Percentiles rank a stretch among this genome's conserved stretches.
Evolutionary conservation across 2,329 filamentous ascomycete species (phyloP).

Genomic region (Penicillium sp.): DNA sequence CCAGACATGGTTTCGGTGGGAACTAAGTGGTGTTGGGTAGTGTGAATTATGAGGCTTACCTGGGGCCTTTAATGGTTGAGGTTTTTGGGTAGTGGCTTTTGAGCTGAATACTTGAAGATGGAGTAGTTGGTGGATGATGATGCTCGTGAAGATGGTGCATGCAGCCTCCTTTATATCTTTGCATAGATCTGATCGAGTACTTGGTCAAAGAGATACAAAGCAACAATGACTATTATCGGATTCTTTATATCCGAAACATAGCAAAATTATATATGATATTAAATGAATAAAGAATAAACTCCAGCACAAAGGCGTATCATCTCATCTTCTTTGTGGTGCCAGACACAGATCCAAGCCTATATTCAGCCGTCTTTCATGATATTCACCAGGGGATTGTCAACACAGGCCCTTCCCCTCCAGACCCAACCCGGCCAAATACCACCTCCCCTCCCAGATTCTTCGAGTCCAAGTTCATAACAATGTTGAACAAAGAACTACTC

Average conservation of each 20-base stretch:
- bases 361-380: background rate
- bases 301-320: background rate
- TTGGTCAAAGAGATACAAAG: background rate
- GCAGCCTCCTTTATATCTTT: background rate
- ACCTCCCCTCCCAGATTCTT: slow-evolving; percentile 25
- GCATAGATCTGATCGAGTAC: background rate
- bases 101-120: background rate
- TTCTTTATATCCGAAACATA: background rate
- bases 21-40: background rate
- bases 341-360: background rate
- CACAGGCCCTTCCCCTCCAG: slow-evolving; percentile 22
- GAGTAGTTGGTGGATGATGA: background rate
- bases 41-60: background rate
- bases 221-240: background rate
- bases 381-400: slow-evolving; percentile 23
- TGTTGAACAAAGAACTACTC: slow-evolving; percentile 32
- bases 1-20: background rate
- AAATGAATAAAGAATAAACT: background rate
- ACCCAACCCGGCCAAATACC: slow-evolving; percentile 26
- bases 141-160: background rate
- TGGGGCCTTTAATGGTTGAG: no score
- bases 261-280: background rate
- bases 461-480: slow-evolving; percentile 29
- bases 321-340: background rate
- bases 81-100: no score